These are phyloP conservation scores for Bolboschoenus planiculmis DNA, from an alignment of 176 grass and related monocot species.

Conservation along the genomic window DNA sequence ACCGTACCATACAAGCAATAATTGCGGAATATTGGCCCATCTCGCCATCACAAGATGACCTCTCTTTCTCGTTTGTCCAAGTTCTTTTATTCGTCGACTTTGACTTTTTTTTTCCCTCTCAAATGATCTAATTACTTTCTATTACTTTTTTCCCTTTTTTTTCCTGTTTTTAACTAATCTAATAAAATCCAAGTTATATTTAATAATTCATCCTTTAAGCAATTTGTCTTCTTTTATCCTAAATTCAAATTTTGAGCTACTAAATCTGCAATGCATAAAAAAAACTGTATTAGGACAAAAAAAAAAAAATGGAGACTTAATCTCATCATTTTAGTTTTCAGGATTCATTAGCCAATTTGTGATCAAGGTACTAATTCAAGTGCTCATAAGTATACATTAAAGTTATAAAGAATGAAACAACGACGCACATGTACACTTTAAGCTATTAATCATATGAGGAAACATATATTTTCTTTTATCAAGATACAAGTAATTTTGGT, in stretches of 20 bases:
- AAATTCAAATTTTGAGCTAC: not conserved
- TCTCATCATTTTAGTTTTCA: not conserved
- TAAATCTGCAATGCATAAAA: not conserved
- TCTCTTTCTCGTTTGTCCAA: too few species aligned
- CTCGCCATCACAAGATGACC: too few species aligned
- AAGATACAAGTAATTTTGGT: not conserved
- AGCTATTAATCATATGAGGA: not conserved
- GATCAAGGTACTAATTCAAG: not conserved
- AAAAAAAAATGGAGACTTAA: not conserved
- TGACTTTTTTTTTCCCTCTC: not conserved
- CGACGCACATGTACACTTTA: not conserved
- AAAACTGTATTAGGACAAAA: not conserved
- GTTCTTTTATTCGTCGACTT: too few species aligned
- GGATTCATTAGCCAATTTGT: too few species aligned
- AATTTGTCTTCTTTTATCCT: not conserved
- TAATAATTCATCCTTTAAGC: not conserved
- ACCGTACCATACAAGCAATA: too few species aligned
- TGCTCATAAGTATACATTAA: not conserved
- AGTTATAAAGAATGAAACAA: not conserved
- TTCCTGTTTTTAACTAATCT: not conserved
- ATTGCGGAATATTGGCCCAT: too few species aligned
- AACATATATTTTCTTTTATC: not conserved
- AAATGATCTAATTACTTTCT: not conserved
- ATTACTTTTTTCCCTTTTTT: not conserved
- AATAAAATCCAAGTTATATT: not conserved